Conservation (phyloP, 2,329 filamentous ascomycete genomes). For the Fusarium sp. region DNA sequence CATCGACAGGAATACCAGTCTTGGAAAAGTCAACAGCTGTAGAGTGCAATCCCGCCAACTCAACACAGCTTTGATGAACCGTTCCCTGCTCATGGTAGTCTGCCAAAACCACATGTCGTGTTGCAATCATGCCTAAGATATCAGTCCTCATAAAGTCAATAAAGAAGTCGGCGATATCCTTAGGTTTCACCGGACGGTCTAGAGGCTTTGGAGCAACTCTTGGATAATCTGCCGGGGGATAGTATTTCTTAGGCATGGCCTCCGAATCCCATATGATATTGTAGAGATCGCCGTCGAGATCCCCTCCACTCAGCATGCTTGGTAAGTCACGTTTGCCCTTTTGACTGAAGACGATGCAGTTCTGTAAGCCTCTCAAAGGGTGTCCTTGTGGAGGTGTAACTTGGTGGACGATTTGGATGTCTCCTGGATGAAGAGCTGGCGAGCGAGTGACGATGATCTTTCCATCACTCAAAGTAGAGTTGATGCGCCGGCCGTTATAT, state of each 20-base stretch:
- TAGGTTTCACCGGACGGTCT: conserved; percentile 68
- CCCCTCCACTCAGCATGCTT: conserved; percentile 84
- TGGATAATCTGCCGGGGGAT: conserved; percentile 79
- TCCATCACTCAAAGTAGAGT: conserved; percentile 54
- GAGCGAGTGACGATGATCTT: conserved; percentile 80
- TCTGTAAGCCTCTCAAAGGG: conserved; percentile 73
- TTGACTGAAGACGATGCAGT: conserved; percentile 85
- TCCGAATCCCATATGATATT: conserved; percentile 81
- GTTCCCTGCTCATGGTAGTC: conserved; percentile 71
- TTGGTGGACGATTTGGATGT: conserved; percentile 78
- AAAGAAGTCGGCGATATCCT: conserved; percentile 86
- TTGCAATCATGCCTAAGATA: conserved; percentile 76
- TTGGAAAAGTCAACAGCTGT: conserved; percentile 84
- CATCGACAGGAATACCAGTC: conserved; percentile 74
- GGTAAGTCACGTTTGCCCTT: conserved; percentile 81
- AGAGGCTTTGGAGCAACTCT: conserved; percentile 71
- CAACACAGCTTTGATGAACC: conserved; percentile 63
- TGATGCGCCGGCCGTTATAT: conserved; percentile 46
- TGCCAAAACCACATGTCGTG: conserved; percentile 73
- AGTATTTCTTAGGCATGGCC: conserved; percentile 61
- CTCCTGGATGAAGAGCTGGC: conserved; percentile 85
- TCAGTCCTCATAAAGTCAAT: conserved; percentile 82
- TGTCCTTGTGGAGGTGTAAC: conserved; percentile 73
- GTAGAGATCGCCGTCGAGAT: conserved; percentile 87
- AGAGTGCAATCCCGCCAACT: conserved; percentile 76